phyloP scores from a whole-genome alignment of 106 monocot genomes.

The Dioscorea zingiberensis region DNA sequence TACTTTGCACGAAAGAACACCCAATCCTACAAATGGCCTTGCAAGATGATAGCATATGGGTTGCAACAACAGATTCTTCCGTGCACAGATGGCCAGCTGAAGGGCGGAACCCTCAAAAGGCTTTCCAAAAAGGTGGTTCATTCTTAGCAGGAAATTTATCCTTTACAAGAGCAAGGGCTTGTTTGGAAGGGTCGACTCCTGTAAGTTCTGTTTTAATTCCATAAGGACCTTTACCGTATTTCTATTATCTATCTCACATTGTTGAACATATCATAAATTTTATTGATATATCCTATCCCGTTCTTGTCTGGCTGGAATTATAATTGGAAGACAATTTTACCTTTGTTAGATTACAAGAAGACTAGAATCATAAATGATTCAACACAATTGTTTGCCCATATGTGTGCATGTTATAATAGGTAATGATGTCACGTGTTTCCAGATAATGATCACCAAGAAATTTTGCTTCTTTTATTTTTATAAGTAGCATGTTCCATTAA shows the following conservation, averaged over 20 bases:
- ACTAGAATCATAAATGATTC: neutral
- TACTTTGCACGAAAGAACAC: slow-evolving; percentile 81
- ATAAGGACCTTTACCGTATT: no score
- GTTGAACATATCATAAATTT: no score
- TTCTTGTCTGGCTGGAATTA: no score
- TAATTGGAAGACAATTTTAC: no score
- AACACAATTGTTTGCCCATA: no score
- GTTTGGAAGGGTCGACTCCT: neutral
- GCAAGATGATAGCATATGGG: slow-evolving; percentile 91
- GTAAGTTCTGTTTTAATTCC: no score
- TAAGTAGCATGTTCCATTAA: no score
- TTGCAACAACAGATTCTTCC: slow-evolving; percentile 93
- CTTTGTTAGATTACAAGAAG: no score
- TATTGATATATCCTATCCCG: no score
- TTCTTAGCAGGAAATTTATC: slow-evolving; percentile 98
- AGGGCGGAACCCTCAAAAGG: slow-evolving; percentile 63
- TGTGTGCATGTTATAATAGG: no score
- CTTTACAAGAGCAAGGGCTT: slow-evolving; percentile 86
- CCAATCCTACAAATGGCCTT: slow-evolving; percentile 77
- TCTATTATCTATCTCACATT: no score
- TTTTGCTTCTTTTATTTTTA: slow-evolving; percentile 23
- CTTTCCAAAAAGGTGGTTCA: slow-evolving; percentile 82
- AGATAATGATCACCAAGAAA: slow-evolving; percentile 88
- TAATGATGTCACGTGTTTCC: slow-evolving; percentile 44
- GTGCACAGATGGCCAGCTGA: slow-evolving; percentile 85